Evolutionary conservation across 2,329 filamentous ascomycete species (phyloP).

Genomic region (Penicillium sp.): DNA sequence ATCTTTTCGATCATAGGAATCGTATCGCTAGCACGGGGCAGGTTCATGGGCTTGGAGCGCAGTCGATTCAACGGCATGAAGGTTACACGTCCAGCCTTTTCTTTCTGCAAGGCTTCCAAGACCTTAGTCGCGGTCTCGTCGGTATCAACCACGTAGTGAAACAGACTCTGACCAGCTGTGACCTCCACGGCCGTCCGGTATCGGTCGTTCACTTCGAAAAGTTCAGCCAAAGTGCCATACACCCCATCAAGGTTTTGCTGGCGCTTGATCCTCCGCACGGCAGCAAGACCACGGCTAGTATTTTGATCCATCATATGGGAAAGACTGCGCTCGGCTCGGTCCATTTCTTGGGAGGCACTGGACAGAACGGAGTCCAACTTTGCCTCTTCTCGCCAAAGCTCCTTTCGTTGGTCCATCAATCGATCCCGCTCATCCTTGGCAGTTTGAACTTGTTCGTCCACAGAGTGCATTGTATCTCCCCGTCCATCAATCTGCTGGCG

Average conservation of each 20-base stretch:
- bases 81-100: constrained; percentile 82
- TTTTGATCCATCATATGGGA: constrained; percentile 86
- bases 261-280: constrained; percentile 78
- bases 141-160: constrained; percentile 94
- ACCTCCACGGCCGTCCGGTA: constrained; percentile 91
- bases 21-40: constrained; percentile 84
- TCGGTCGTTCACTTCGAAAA: constrained; percentile 81
- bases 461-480: constrained; percentile 69
- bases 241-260: constrained; percentile 80
- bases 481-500: constrained; percentile 76
- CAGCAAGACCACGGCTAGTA: constrained; percentile 82
- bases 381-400: constrained; percentile 85
- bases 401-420: constrained; percentile 81
- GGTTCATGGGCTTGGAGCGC: constrained; percentile 67
- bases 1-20: constrained; percentile 85
- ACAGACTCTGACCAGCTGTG: constrained; percentile 86
- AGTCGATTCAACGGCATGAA: constrained; percentile 92
- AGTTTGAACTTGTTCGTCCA: constrained; percentile 72
- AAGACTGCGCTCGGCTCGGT: constrained; percentile 74
- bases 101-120: constrained; percentile 74
- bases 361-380: constrained; percentile 76
- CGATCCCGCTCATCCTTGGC: constrained; percentile 78
- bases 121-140: constrained; percentile 82
- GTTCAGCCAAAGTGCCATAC: constrained; percentile 88
- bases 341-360: constrained; percentile 74